Evolutionary conservation across 1,139 yeast genomes (phyloP).

Genomic region (Sugiyamaella neomexicana): DNA sequence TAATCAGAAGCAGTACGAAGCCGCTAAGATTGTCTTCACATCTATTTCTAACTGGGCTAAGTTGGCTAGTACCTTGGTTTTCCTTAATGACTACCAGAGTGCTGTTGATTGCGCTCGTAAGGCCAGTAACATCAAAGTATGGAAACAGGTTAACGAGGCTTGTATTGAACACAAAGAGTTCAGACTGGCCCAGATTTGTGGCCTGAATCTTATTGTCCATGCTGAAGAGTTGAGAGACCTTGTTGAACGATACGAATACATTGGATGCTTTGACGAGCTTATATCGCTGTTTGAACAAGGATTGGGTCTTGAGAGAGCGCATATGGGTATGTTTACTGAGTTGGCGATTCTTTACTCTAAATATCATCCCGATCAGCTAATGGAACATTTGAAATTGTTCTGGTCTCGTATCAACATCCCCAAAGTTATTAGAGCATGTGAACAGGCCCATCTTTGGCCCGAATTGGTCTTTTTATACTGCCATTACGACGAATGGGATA

Average conservation of each 20-base stretch:
- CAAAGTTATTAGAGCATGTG: slow-evolving; percentile 92
- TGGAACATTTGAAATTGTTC: slow-evolving; percentile 95
- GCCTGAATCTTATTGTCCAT: slow-evolving; percentile 92
- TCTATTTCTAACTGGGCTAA: slow-evolving; percentile 92
- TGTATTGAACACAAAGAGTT: slow-evolving; percentile 95
- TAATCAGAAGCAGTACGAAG: slow-evolving; percentile 80
- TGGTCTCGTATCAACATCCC: slow-evolving; percentile 99
- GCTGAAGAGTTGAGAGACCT: slow-evolving; percentile 95
- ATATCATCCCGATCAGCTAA: slow-evolving; percentile 85
- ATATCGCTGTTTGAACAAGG: slow-evolving; percentile 94
- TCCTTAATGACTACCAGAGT: slow-evolving; percentile 86
- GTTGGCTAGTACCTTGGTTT: slow-evolving; percentile 92
- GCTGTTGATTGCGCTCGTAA: slow-evolving; percentile 99
- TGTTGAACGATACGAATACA: slow-evolving; percentile 80
- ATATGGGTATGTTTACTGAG: slow-evolving; percentile 99
- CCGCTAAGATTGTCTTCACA: slow-evolving; percentile 85
- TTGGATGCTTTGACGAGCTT: slow-evolving; percentile 90
- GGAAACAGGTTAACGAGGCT: slow-evolving; percentile 98
- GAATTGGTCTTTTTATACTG: slow-evolving; percentile 95
- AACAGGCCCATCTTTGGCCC: slow-evolving; percentile 92
- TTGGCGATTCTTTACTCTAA: slow-evolving; percentile 87
- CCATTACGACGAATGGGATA: slow-evolving; percentile 99
- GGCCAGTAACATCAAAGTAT: slow-evolving; percentile 88
- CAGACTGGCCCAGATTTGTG: slow-evolving; percentile 97
- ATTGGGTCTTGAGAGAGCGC: slow-evolving; percentile 95